Evolutionary conservation across 1,139 yeast species (phyloP).

Genomic region (Zygosaccharomyces pseudobailii): DNA sequence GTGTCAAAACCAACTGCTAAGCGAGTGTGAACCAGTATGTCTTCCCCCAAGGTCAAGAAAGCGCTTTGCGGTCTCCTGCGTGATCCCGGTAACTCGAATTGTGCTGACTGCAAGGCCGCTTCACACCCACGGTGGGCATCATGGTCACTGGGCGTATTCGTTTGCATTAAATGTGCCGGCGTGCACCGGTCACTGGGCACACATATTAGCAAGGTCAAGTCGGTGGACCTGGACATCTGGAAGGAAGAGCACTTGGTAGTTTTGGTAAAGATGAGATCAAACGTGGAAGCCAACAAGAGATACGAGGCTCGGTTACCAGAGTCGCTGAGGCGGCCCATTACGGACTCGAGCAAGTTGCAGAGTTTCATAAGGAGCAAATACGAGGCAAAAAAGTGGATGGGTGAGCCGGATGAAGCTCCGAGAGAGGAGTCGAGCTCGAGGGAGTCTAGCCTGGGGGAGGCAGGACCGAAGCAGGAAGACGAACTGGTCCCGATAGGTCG

Average conservation of each 20-base stretch:
- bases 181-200: constrained; percentile 94
- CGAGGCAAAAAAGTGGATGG: constrained; percentile 80
- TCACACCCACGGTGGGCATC: constrained; percentile 96
- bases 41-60: constrained; percentile 29
- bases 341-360: constrained; percentile 73
- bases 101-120: constrained; percentile 87
- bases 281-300: constrained; percentile 57
- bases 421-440: neutral
- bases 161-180: constrained; percentile 90
- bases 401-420: constrained; percentile 5
- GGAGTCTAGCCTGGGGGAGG: neutral
- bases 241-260: constrained; percentile 82
- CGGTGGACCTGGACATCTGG: constrained; percentile 94
- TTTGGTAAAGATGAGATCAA: constrained; percentile 85
- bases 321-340: constrained; percentile 6
- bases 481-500: neutral
- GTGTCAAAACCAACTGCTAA: neutral
- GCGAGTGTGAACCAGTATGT: constrained; percentile 11
- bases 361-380: constrained; percentile 88
- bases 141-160: constrained; percentile 87
- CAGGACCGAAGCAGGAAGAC: neutral
- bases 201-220: constrained; percentile 77
- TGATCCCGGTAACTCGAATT: constrained; percentile 67
- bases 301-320: constrained; percentile 83
- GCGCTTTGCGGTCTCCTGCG: constrained; percentile 66